Conservation (phyloP, 148 eudicot genomes). For the Polygonum maritimum region DNA sequence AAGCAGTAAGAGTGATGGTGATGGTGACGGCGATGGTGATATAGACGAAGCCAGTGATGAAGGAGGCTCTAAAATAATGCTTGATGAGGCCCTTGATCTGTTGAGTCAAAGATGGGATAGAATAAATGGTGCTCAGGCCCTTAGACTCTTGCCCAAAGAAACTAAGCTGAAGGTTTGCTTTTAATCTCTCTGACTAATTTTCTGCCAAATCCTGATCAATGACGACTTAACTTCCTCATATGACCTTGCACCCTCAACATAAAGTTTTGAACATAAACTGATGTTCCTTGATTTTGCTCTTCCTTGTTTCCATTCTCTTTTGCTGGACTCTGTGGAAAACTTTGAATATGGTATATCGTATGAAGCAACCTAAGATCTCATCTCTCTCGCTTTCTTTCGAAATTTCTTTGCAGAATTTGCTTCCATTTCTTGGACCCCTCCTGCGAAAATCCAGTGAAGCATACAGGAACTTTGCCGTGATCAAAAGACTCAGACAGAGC, state of each 20-base stretch:
- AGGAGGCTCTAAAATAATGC: conserved; percentile 70
- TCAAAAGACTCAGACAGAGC: conserved; percentile 81
- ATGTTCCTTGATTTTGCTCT: no score
- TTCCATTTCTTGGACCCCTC: conserved; percentile 92
- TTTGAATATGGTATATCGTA: no score
- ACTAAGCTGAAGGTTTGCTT: conserved; percentile 77
- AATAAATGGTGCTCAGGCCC: conserved; percentile 92
- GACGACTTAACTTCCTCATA: not conserved
- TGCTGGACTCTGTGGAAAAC: not conserved
- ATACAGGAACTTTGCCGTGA: conserved; percentile 73
- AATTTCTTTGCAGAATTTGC: conserved; percentile 55
- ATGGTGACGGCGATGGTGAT: conserved; percentile 89
- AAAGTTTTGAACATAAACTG: no score
- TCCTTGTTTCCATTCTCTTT: no score
- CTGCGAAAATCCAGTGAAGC: conserved; percentile 89
- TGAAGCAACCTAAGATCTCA: not conserved
- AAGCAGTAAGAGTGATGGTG: conserved; percentile 95
- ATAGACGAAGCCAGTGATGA: conserved; percentile 59
- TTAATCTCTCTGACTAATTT: not conserved
- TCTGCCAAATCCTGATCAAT: not conserved
- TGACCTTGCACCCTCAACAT: not conserved
- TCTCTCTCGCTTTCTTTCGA: not conserved
- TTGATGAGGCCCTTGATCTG: conserved; percentile 89
- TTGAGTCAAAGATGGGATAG: conserved; percentile 91
- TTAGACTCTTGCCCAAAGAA: conserved; percentile 77